Base-by-base conservation (phyloP, 139 green algal species). In the Picochlorum sp. region DNA sequence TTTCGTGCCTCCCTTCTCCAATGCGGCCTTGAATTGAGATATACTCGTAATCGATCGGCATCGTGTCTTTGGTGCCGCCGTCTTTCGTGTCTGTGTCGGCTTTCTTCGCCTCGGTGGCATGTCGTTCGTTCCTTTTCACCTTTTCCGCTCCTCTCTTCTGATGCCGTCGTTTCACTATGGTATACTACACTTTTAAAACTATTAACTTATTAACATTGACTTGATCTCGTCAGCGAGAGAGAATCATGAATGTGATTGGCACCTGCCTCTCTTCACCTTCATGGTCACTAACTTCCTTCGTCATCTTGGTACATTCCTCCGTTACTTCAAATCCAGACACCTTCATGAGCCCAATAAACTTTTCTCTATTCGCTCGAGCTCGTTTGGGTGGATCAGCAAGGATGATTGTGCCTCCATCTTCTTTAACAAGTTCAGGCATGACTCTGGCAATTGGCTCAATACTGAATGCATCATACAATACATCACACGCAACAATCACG, bases 381-480 rank as follows among this genome's bases (percentile, higher is more conserved):
- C 77, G 58, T n/a, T 67, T 34, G 2, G 70, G 72, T 20, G 77
- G 77, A 49, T 83, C 77, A 11, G 77, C 70, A n/a, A 83, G 67
- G 65, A 82, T 57, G n/a, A 83, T 45, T 34, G 30, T n/a, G n/a
- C 30, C 30, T 15, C 15, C 30, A 24, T 18, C n/a, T n/a, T 62
- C 16, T 10, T 21, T 45, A 10, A 59, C 21, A 7, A 59, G n/a
- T 6, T 34, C 15, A 13, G 21, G 20, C n/a, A 31, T n/a, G n/a
- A 59, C 21, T n/a, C 23, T 20, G 7, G 51, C 23, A 38, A 59
- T 34, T 16, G 51, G 74, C 51, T 66, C 52, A 4, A 85, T 75
- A 3, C 63, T 72, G 49, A 70, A 74, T 4, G 45, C 20, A 49
- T 87, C 77, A 58, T 87, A 87, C 3, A 87, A 64, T 41, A 83